Conservation (phyloP, 768 basidiomycete genomes). For the Sporobolomyces roseus region DNA sequence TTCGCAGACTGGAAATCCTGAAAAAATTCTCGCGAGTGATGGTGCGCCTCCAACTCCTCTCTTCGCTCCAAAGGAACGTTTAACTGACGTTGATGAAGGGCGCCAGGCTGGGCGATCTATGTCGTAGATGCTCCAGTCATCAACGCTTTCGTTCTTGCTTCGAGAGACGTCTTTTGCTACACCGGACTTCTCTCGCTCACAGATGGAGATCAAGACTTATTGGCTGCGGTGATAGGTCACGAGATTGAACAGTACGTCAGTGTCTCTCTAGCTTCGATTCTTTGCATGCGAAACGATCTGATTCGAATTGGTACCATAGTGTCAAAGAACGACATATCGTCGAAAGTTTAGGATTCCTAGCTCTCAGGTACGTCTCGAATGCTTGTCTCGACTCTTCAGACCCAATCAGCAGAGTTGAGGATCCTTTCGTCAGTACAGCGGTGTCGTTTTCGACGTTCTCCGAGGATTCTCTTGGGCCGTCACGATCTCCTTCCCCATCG, state of each 20-base stretch:
- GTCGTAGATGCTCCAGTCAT: constrained; percentile 52
- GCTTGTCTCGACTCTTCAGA: constrained; percentile 46
- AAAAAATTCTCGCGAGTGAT: constrained; percentile 48
- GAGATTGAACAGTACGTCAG: constrained; percentile 44
- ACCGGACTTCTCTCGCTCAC: constrained; percentile 51
- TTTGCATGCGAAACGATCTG: neutral
- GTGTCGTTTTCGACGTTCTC: constrained; percentile 53
- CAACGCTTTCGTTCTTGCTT: constrained; percentile 53
- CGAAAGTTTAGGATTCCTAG: constrained; percentile 51
- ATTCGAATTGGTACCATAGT: neutral
- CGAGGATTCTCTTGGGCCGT: constrained; percentile 51
- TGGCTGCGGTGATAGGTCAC: constrained; percentile 53
- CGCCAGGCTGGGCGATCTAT: constrained; percentile 53
- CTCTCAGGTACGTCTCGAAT: constrained; percentile 6
- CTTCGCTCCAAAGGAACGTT: neutral
- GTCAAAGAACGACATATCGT: constrained; percentile 52
- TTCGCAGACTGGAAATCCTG: constrained; percentile 49
- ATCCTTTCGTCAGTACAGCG: constrained; percentile 28
- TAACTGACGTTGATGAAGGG: neutral
- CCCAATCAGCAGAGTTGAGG: too few relatives aligned
- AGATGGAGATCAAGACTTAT: constrained; percentile 51
- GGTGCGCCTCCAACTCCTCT: neutral
- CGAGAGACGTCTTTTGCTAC: constrained; percentile 53
- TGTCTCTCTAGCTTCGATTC: constrained; percentile 32
- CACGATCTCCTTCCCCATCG: constrained; percentile 54